Percentiles rank a stretch among this genome's conserved stretches.
These are phyloP conservation scores for Adiantum capillusveneris DNA, from an alignment of 75 land plant species.

Conservation along the genomic window DNA sequence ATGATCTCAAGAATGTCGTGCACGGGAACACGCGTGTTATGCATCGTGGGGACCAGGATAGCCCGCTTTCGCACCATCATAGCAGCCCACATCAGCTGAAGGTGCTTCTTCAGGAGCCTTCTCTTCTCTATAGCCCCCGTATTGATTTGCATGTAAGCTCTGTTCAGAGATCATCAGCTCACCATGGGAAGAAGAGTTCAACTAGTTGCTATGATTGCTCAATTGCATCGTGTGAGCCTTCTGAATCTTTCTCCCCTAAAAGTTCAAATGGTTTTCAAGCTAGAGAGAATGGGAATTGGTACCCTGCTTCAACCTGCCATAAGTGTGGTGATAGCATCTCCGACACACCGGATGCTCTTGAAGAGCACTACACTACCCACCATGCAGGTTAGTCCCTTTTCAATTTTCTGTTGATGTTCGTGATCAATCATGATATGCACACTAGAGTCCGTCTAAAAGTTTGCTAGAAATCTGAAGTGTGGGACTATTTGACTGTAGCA, in stretches of 20 bases:
- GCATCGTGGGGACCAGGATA: constrained; percentile 41
- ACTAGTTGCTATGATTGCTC: not conserved
- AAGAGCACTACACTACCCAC: not conserved
- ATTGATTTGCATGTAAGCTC: too few species aligned
- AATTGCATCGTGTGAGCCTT: not conserved
- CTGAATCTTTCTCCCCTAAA: not conserved
- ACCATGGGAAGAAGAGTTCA: not conserved
- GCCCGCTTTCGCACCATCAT: constrained; percentile 19
- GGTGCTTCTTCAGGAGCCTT: too few species aligned
- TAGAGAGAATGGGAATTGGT: too few species aligned
- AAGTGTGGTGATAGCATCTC: constrained; percentile 6
- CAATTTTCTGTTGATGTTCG: too few species aligned
- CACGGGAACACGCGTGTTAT: constrained; percentile 60
- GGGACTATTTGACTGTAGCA: too few species aligned
- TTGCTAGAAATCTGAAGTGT: too few species aligned
- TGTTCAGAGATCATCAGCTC: not conserved
- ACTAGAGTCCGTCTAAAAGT: too few species aligned
- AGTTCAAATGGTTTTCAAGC: too few species aligned
- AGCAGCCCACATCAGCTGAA: too few species aligned
- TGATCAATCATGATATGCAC: too few species aligned
- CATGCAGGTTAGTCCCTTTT: constrained; percentile 8
- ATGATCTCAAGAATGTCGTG: constrained; percentile 22
- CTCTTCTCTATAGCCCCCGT: not conserved
- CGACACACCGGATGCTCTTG: constrained; percentile 4
- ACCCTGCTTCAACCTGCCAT: constrained; percentile 1